phyloP scores from a whole-genome alignment of 73 alveolate genomes.

The Paramecium caudatum region DNA sequence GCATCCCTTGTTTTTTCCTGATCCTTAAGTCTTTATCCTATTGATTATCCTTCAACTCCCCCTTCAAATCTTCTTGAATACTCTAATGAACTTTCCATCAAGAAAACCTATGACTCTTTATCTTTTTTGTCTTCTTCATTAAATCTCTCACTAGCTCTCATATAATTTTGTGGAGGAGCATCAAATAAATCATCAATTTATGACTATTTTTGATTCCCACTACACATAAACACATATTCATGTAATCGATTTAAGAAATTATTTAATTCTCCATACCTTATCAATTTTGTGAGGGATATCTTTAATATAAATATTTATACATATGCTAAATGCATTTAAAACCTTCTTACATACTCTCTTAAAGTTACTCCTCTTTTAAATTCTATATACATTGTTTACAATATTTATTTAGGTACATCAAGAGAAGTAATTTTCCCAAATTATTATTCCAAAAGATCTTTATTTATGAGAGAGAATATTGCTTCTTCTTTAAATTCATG shows the following conservation, averaged over 20 bases:
- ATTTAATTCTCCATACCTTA: conserved; percentile 42
- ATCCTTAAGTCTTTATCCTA: not conserved
- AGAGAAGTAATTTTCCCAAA: not conserved
- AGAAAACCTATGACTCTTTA: not conserved
- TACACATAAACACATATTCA: conserved; percentile 6
- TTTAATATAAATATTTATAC: not conserved
- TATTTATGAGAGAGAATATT: not conserved
- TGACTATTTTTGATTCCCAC: not conserved
- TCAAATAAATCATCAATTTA: not conserved
- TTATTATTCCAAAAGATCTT: not conserved
- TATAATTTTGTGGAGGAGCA: not conserved
- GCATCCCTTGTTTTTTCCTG: conserved; percentile 52
- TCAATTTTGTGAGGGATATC: conserved; percentile 8
- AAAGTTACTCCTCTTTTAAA: conserved; percentile 42
- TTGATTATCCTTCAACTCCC: not conserved
- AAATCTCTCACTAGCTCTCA: not conserved
- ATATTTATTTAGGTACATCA: not conserved
- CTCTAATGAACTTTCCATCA: conserved; percentile 36
- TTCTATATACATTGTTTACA: not conserved
- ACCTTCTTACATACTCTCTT: not conserved
- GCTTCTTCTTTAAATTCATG: not conserved
- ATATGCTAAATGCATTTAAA: not conserved
- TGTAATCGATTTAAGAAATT: conserved; percentile 42
- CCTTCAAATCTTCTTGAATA: conserved; percentile 1
- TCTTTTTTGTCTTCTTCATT: conserved; percentile 33